Percentiles rank a stretch among this genome's conserved stretches.
Conservation (phyloP, 2,329 filamentous ascomycete species). For the Talaromyces sp. region DNA sequence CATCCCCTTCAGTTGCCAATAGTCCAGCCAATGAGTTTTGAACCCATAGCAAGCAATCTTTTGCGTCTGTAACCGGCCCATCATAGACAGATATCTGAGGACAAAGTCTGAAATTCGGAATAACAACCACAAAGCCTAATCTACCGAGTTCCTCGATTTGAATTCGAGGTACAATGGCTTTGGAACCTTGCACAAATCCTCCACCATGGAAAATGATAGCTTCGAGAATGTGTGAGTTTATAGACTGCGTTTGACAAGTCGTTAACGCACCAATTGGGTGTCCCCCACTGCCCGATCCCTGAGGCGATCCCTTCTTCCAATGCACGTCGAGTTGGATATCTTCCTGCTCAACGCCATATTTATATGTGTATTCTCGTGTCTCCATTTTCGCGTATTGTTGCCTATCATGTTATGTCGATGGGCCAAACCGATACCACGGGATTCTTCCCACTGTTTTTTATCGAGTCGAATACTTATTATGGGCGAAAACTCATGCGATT, state of each 20-base stretch:
- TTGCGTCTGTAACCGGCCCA: neutral
- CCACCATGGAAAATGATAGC: neutral
- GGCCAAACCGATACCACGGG: too few species aligned
- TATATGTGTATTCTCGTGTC: neutral
- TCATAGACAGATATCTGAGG: neutral
- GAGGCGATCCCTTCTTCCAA: neutral
- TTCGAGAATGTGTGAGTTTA: neutral
- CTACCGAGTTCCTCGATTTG: neutral
- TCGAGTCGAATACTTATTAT: too few species aligned
- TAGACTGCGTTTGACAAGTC: neutral
- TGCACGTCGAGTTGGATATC: neutral
- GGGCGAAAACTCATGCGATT: too few species aligned
- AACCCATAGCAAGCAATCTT: neutral
- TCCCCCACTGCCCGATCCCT: neutral
- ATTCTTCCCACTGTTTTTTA: too few species aligned
- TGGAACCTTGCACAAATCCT: neutral
- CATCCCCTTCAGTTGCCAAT: neutral
- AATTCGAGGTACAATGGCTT: neutral
- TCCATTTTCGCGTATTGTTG: neutral
- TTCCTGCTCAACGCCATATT: neutral
- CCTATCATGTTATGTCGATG: too few species aligned
- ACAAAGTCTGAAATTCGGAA: constrained; percentile 1
- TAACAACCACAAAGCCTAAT: neutral
- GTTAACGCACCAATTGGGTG: neutral
- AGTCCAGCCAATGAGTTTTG: neutral